A percentile compares a stretch with the other conserved stretches of the same genome.
These are phyloP conservation scores for Fragilaria radians DNA, from an alignment of 108 stramenopile species.

Conservation along the genomic window DNA sequence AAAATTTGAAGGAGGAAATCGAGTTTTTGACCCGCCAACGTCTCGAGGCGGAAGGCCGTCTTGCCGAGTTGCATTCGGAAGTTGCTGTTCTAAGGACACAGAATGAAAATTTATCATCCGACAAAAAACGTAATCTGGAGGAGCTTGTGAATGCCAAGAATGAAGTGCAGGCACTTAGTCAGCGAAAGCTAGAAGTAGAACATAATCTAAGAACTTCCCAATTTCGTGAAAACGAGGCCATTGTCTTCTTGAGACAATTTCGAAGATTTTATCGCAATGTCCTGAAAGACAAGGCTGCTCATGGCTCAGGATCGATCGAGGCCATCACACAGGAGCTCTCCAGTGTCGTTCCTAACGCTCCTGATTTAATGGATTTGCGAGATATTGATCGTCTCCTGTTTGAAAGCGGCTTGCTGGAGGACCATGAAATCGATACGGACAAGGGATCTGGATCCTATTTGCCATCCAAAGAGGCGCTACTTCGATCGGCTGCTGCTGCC, in stretches of 20 bases:
- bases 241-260: conserved; percentile 77
- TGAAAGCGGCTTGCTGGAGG: conserved; percentile 78
- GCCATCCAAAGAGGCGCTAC: conserved; percentile 38
- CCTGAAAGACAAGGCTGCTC: conserved; percentile 56
- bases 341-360: conserved; percentile 55
- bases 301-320: conserved; percentile 44
- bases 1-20: conserved; percentile 30
- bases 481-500: conserved; percentile 29
- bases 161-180: conserved; percentile 37
- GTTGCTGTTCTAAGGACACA: conserved; percentile 57
- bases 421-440: conserved; percentile 60
- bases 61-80: conserved; percentile 51
- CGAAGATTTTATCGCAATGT: conserved; percentile 70
- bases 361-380: conserved; percentile 65
- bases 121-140: conserved; percentile 45
- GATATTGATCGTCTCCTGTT: conserved; percentile 75
- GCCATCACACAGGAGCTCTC: conserved; percentile 40
- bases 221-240: conserved; percentile 86
- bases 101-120: conserved; percentile 45
- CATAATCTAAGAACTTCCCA: conserved; percentile 67
- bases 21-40: conserved; percentile 6
- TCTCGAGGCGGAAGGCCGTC: conserved; percentile 17
- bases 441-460: conserved; percentile 40
- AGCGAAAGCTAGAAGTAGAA: conserved; percentile 53
- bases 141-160: conserved; percentile 46